Conservation (phyloP, 495 filamentous ascomycete species). For the Neurospora sp. region DNA sequence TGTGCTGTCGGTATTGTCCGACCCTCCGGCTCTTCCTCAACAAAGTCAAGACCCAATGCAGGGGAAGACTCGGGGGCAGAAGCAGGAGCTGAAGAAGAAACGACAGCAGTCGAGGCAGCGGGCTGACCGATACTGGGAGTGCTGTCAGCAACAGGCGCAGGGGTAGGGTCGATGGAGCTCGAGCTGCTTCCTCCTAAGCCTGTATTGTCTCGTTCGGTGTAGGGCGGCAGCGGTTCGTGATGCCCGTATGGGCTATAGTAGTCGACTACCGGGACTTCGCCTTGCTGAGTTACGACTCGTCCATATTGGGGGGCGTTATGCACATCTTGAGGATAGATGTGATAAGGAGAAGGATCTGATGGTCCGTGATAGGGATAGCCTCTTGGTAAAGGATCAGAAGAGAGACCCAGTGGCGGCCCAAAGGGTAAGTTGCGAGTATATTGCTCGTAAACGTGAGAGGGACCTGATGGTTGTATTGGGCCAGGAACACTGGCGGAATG, state of each 20-base stretch:
- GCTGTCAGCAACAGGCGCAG: not conserved
- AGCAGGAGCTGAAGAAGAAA: not conserved
- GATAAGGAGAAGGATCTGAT: slow-evolving; percentile 73
- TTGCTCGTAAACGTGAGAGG: not conserved
- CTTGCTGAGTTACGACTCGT: not conserved
- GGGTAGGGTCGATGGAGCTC: not conserved
- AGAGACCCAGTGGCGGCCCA: not conserved
- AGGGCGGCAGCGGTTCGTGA: slow-evolving; percentile 82
- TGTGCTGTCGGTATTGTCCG: not conserved
- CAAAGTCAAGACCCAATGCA: not conserved
- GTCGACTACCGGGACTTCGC: not conserved
- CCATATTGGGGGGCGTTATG: not conserved
- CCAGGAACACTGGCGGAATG: not conserved
- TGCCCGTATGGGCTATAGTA: slow-evolving; percentile 64
- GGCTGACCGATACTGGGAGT: not conserved
- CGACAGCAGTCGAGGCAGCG: not conserved
- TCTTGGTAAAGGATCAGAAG: not conserved
- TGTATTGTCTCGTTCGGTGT: slow-evolving; percentile 36
- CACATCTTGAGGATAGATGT: slow-evolving; percentile 73
- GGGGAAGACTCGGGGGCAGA: not conserved
- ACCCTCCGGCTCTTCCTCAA: not conserved
- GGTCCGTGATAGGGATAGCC: slow-evolving; percentile 45
- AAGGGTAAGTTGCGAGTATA: not conserved
- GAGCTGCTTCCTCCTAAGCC: slow-evolving; percentile 36
- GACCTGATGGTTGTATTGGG: not conserved